Evolutionary conservation across 805 yeast species (phyloP).

Genomic region (Maudiozyma barnettii): DNA sequence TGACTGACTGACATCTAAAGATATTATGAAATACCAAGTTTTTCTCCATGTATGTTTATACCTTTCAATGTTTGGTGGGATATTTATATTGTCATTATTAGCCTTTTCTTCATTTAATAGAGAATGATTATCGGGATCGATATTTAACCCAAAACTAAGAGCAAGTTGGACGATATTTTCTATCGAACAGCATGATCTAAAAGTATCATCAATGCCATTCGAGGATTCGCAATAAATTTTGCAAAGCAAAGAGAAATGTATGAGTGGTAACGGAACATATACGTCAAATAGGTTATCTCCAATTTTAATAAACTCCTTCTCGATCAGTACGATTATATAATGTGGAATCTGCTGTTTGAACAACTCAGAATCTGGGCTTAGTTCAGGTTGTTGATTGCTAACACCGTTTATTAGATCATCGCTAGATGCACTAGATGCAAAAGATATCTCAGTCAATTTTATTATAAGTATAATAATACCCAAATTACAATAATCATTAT

Average conservation of each 20-base stretch:
- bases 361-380: constrained; percentile 10
- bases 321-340: constrained; percentile 23
- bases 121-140: constrained; percentile 44
- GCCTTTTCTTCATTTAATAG: neutral
- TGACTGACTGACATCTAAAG: neutral
- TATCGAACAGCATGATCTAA: constrained; percentile 40
- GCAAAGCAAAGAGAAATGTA: constrained; percentile 49
- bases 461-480: constrained; percentile 1
- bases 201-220: constrained; percentile 44
- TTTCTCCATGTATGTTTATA: constrained; percentile 3
- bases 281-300: neutral
- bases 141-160: constrained; percentile 51
- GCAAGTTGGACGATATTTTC: constrained; percentile 58
- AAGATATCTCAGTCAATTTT: neutral
- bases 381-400: constrained; percentile 2
- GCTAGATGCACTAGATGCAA: neutral
- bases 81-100: neutral
- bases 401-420: neutral
- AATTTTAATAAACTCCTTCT: constrained; percentile 27
- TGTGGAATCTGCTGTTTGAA: constrained; percentile 22
- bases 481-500: constrained; percentile 2
- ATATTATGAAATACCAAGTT: constrained; percentile 1
- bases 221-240: constrained; percentile 50
- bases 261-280: neutral
- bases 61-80: neutral